These are phyloP conservation scores for Fusarium liriodendri DNA, from an alignment of 2,329 filamentous ascomycete genomes.

Conservation along the genomic window DNA sequence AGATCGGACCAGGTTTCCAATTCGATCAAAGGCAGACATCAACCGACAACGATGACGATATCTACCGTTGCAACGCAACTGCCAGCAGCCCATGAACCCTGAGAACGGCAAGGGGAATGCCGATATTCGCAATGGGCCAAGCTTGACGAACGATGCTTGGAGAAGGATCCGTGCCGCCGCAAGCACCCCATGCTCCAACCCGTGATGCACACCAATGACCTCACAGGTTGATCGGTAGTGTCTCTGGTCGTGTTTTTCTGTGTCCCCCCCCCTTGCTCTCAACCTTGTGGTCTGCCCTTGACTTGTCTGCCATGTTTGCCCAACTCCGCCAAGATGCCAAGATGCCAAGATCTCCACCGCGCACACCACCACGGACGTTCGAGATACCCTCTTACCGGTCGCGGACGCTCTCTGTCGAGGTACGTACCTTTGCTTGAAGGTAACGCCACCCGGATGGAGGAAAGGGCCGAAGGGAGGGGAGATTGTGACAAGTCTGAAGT, in stretches of 20 bases:
- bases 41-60: constrained; percentile 18
- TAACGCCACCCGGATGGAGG: constrained; percentile 22
- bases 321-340: constrained; percentile 35
- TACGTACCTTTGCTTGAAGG: constrained; percentile 5
- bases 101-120: constrained; percentile 19
- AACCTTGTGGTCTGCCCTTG: neutral
- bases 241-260: constrained; percentile 16
- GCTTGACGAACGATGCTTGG: constrained; percentile 11
- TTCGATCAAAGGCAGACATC: constrained; percentile 5
- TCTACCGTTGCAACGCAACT: constrained; percentile 26
- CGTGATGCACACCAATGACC: constrained; percentile 39
- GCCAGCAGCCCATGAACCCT: constrained; percentile 20
- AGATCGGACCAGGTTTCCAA: neutral
- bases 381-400: constrained; percentile 20
- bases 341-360: constrained; percentile 35
- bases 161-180: constrained; percentile 7
- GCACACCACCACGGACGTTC: constrained; percentile 38
- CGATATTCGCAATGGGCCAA: constrained; percentile 4
- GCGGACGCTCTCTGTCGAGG: constrained; percentile 8
- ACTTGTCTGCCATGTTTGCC: constrained; percentile 24
- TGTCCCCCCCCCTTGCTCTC: constrained; percentile 1
- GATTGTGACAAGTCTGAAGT: neutral
- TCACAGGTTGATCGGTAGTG: constrained; percentile 30
- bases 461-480: constrained; percentile 13
- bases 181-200: constrained; percentile 25